phyloP scores from a whole-genome alignment of 2,329 filamentous ascomycete genomes.

The Chalaropsis ovoidea region DNA sequence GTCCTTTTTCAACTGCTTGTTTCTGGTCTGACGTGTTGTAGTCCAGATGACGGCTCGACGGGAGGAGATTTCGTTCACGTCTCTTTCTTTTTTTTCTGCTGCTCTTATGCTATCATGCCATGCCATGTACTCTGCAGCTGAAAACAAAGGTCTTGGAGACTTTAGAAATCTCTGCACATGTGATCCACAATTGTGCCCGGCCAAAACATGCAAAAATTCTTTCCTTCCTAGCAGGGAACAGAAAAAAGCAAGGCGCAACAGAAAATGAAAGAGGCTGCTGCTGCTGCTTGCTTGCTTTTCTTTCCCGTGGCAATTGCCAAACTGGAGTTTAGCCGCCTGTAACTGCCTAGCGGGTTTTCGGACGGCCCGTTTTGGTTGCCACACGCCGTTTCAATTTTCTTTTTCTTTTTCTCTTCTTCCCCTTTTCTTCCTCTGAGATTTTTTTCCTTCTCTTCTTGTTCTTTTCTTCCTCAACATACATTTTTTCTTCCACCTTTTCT shows the following conservation, averaged over 20 bases:
- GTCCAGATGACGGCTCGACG: too few relatives aligned
- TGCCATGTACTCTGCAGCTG: neutral
- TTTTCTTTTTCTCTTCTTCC: conserved; percentile 14
- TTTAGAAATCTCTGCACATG: conserved; percentile 23
- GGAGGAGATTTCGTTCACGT: too few relatives aligned
- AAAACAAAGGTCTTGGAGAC: conserved; percentile 1
- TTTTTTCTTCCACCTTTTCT: conserved; percentile 9
- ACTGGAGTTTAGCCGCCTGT: conserved; percentile 16
- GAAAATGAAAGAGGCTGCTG: too few relatives aligned
- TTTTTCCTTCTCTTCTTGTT: conserved; percentile 20
- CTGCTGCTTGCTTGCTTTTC: too few relatives aligned
- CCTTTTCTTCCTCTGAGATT: conserved; percentile 12
- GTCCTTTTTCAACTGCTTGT: too few relatives aligned
- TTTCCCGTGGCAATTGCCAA: conserved; percentile 5
- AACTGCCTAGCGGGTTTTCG: conserved; percentile 14
- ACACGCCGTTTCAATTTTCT: conserved; percentile 24
- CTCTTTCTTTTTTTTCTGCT: neutral
- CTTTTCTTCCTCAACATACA: conserved; percentile 11
- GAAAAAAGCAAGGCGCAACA: neutral
- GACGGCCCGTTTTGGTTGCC: conserved; percentile 19
- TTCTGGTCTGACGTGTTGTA: too few relatives aligned
- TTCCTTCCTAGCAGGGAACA: neutral
- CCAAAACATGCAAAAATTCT: neutral
- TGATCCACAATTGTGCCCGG: conserved; percentile 22
- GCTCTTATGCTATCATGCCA: neutral